These are phyloP conservation scores for Cryptococcus sp. DNA, from an alignment of 1,284 basidiomycete species.

Conservation along the genomic window DNA sequence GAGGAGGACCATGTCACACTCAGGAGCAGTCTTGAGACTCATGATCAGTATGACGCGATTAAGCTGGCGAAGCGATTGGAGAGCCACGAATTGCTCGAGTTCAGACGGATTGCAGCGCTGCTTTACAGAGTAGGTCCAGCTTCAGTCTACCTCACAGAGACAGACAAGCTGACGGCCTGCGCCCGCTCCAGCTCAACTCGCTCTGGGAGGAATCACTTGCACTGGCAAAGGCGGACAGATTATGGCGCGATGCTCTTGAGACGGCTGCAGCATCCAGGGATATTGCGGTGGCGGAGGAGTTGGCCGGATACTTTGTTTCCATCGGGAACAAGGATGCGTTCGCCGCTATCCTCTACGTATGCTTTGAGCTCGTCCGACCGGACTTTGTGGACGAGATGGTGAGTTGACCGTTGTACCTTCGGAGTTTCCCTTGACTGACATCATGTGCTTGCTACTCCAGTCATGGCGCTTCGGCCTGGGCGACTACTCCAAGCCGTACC, in stretches of 20 bases:
- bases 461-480: conserved; percentile 93
- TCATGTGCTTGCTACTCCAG: conserved; percentile 9
- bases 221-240: conserved; percentile 90
- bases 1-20: conserved; percentile 98
- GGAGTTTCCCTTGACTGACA: no score
- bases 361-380: conserved; percentile 87
- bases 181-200: conserved; percentile 71
- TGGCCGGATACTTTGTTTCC: conserved; percentile 90
- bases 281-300: conserved; percentile 86
- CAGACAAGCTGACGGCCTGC: background rate
- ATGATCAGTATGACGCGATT: conserved; percentile 96
- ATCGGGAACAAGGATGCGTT: conserved; percentile 99
- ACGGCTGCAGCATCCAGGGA: conserved; percentile 82
- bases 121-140: conserved; percentile 76
- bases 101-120: conserved; percentile 90
- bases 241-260: conserved; percentile 94
- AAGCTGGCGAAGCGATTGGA: conserved; percentile 83
- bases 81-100: conserved; percentile 90
- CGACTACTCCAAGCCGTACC: conserved; percentile 96
- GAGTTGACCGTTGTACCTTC: conserved; percentile 8
- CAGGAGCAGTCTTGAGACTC: conserved; percentile 92
- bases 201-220: conserved; percentile 95
- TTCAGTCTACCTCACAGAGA: background rate
- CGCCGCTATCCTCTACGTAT: conserved; percentile 82
- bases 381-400: conserved; percentile 88